Evolutionary conservation across 2,329 filamentous ascomycete genomes (phyloP).

Genomic region (Chrysosporium queenslandicum): DNA sequence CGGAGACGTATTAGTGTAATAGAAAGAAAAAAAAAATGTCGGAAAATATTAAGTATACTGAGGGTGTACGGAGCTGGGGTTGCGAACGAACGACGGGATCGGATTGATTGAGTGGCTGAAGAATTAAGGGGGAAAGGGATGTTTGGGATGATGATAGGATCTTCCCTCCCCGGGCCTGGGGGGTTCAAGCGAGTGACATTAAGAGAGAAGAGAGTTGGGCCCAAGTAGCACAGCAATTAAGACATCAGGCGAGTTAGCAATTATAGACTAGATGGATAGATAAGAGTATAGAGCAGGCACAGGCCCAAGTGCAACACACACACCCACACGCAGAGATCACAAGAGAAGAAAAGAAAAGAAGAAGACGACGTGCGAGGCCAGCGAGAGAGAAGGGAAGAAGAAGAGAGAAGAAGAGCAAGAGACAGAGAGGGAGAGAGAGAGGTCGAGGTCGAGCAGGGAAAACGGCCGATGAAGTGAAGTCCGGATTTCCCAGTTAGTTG

Average conservation of each 20-base stretch:
- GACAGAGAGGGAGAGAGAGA: not conserved
- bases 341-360: not conserved
- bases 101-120: not conserved
- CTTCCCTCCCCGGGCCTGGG: not conserved
- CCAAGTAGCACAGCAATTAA: not conserved
- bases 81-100: not conserved
- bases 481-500: not conserved
- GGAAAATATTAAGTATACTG: not conserved
- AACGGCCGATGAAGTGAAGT: not conserved
- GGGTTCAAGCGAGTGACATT: conserved; percentile 5
- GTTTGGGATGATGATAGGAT: not conserved
- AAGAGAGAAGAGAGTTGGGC: not conserved
- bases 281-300: not conserved
- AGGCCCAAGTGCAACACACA: not conserved
- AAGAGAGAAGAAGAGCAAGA: not conserved
- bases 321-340: not conserved
- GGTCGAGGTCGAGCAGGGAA: not conserved
- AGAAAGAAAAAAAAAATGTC: not conserved
- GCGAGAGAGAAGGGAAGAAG: not conserved
- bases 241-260: not conserved
- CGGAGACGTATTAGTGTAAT: not conserved
- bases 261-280: not conserved
- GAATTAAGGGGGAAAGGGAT: not conserved
- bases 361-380: too few relatives aligned
- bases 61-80: not conserved